Base-by-base conservation (phyloP, 441 rosid genomes). In the Euphorbia schlechtendalii region DNA sequence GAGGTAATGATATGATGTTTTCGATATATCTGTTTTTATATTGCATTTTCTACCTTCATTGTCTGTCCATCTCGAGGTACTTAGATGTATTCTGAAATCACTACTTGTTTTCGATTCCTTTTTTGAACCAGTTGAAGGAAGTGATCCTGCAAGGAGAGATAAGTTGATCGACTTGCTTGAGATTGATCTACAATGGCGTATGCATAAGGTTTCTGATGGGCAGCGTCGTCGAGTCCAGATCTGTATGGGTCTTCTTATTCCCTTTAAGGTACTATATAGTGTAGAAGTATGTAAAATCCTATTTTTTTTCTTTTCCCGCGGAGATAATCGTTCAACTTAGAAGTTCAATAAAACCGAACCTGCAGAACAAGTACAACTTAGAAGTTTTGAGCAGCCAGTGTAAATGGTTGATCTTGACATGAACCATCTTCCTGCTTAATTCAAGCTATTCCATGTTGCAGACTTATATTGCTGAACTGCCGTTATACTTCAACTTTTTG, bases 201-300 rank as follows among this genome's bases (percentile, higher is more conserved):
- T 90, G 88, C 99, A 94, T 73, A 94, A 83, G 83, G 99, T 89
- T 21, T 94, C 97, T 1, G 99, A 89, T 77, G 96, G 97, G 34
- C 96, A 94, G 76, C 84, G 97, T 67, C 87, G 99, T 65, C 87
- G 97, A 45, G 97, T 94, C 40, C 99, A 94, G 77, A 94, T 94
- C 27, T 90, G 96, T 72, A 94, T 94, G 97, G 97, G 97, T 63
- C 96, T 94, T 69, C 96, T 94, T 63, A 78, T 75, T 80, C 96
- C 97, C 34, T 94, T 86, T 76, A 89, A 86, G 97, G 97, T 90
- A 84, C 32, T 30, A 14, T 32, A 28, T 41, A 56, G 24, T 55
- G n/a, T n/a, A 27, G 43, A 54, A 27, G 48, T 77, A 12, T 52
- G 32, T 54, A n/a, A 32, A 41, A 5, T 45, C 7, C 55, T 38